Conservation (phyloP, 148 eudicot genomes). For the Arbutus unedo region DNA sequence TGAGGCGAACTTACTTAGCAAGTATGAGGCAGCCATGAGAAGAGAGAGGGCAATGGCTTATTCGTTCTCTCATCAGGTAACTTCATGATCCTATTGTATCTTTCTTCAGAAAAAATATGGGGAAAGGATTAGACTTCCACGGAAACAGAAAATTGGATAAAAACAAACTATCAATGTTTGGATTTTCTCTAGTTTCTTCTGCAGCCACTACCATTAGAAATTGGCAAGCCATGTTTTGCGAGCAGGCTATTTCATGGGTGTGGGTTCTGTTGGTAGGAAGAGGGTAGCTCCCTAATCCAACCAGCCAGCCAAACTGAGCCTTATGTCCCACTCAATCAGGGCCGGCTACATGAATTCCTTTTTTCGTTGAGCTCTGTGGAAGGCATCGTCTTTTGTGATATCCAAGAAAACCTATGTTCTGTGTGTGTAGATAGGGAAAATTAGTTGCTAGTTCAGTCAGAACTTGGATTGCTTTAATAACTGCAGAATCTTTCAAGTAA, state of each 20-base stretch:
- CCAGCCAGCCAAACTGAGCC: too few relatives aligned
- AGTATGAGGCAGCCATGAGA: slow-evolving; percentile 91
- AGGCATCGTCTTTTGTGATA: too few relatives aligned
- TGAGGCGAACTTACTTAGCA: slow-evolving; percentile 69
- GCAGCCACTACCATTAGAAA: background rate
- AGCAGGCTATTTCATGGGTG: background rate
- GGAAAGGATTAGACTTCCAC: slow-evolving; percentile 1
- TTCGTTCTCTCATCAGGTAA: slow-evolving; percentile 95
- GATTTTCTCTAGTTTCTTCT: background rate
- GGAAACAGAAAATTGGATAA: background rate
- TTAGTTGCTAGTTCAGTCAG: background rate
- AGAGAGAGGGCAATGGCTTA: slow-evolving; percentile 92
- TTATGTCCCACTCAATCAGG: too few relatives aligned
- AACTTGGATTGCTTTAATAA: background rate
- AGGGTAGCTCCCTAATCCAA: background rate
- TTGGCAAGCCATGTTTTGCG: background rate
- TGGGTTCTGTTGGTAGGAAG: background rate
- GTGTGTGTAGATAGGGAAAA: background rate
- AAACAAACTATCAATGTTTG: background rate
- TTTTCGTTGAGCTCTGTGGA: too few relatives aligned
- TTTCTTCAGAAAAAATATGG: slow-evolving; percentile 3
- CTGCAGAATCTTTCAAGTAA: background rate
- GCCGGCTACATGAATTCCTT: too few relatives aligned
- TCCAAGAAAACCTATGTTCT: too few relatives aligned
- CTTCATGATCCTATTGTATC: slow-evolving; percentile 21